Percentiles rank a stretch among this genome's conserved stretches.
Evolutionary conservation across 306 rosid species (phyloP).

Genomic region (Prunus campanulata): DNA sequence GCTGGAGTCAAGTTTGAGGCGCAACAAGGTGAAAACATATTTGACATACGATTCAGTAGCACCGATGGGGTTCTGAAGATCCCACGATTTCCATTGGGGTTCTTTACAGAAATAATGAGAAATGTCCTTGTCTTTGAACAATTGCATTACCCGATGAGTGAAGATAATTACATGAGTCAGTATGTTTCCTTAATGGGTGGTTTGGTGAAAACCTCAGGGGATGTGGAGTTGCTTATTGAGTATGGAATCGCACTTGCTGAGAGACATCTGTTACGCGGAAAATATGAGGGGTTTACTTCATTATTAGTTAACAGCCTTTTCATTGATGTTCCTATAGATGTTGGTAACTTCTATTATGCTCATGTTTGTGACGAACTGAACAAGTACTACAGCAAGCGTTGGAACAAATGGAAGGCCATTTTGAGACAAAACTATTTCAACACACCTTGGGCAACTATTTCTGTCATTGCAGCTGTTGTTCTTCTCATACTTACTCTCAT

Average conservation of each 20-base stretch:
- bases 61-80: slow-evolving; percentile 23
- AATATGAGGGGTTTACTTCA: not conserved
- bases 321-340: not conserved
- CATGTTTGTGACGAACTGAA: slow-evolving; percentile 17
- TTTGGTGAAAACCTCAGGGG: slow-evolving; percentile 18
- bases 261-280: not conserved
- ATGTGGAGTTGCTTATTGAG: slow-evolving; percentile 31
- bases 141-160: not conserved
- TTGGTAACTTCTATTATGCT: not conserved
- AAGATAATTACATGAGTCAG: not conserved
- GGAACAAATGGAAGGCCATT: slow-evolving; percentile 21
- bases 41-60: slow-evolving; percentile 19
- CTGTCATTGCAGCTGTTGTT: slow-evolving; percentile 19
- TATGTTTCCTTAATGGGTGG: slow-evolving; percentile 20
- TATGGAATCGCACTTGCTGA: slow-evolving; percentile 2
- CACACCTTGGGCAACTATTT: slow-evolving; percentile 30
- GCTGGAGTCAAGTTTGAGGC: slow-evolving; percentile 32
- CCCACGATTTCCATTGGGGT: slow-evolving; percentile 19
- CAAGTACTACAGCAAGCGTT: not conserved
- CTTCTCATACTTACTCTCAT: slow-evolving; percentile 28
- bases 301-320: slow-evolving; percentile 4
- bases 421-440: slow-evolving; percentile 25
- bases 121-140: slow-evolving; percentile 43
- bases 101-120: slow-evolving; percentile 4
- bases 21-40: slow-evolving; percentile 8